Percentiles rank a stretch among this genome's conserved stretches.
phyloP scores from a whole-genome alignment of 148 eudicot species.

The Vaccinium myrtillus region DNA sequence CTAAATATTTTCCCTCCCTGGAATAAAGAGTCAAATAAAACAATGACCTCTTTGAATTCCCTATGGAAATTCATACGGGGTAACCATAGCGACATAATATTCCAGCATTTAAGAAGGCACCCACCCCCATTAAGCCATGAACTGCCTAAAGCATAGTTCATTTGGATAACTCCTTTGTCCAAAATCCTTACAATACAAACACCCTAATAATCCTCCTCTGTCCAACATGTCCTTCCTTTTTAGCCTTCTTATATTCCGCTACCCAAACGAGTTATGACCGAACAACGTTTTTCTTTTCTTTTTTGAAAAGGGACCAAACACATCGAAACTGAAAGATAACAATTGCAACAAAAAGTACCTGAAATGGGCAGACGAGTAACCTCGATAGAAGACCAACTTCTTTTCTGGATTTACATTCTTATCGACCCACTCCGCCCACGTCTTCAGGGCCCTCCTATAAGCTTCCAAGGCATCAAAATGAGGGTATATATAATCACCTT shows the following conservation, averaged over 20 bases:
- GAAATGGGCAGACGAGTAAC: constrained; percentile 90
- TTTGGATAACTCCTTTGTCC: background rate
- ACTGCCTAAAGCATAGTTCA: background rate
- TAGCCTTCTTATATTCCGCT: background rate
- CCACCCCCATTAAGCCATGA: background rate
- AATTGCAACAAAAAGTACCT: constrained; percentile 41
- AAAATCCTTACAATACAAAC: too few relatives aligned
- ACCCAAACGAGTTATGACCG: background rate
- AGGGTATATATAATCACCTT: constrained; percentile 70
- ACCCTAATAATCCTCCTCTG: too few relatives aligned
- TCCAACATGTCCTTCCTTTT: background rate
- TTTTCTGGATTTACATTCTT: constrained; percentile 45
- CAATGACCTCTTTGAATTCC: background rate
- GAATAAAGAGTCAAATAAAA: background rate
- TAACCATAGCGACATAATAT: background rate
- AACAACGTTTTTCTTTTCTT: background rate
- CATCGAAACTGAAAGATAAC: background rate
- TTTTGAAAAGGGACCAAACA: background rate
- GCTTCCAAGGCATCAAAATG: constrained; percentile 79
- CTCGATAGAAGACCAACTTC: constrained; percentile 78
- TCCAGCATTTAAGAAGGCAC: background rate
- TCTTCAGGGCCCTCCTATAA: constrained; percentile 78
- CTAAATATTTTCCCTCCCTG: background rate
- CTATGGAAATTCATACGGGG: background rate
- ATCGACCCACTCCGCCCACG: constrained; percentile 88